Conservation (phyloP, 2,329 filamentous ascomycete genomes). For the Epichloe coenophiala region DNA sequence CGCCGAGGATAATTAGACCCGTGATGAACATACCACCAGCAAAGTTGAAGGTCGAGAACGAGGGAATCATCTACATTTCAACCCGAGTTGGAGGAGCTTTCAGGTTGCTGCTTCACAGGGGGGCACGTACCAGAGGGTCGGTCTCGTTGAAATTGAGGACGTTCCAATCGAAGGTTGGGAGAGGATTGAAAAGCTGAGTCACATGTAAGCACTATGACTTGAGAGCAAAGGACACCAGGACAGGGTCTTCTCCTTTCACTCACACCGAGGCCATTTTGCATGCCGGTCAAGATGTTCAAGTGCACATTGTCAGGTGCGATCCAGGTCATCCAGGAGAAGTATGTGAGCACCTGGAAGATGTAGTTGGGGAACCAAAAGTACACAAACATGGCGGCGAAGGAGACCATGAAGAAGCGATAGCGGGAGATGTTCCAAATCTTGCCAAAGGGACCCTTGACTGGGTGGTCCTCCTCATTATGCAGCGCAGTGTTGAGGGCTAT, state of each 20-base stretch:
- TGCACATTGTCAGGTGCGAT: slow-evolving; percentile 30
- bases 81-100: neutral
- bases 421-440: slow-evolving; percentile 27
- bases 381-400: slow-evolving; percentile 33
- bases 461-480: slow-evolving; percentile 25
- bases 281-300: slow-evolving; percentile 23
- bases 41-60: slow-evolving; percentile 23
- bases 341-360: slow-evolving; percentile 31
- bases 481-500: slow-evolving; percentile 36
- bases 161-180: slow-evolving; percentile 32
- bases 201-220: neutral
- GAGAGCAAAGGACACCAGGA: neutral
- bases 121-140: slow-evolving; percentile 18
- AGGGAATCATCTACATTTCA: slow-evolving; percentile 17
- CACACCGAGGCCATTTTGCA: slow-evolving; percentile 22
- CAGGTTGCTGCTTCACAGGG: too few relatives aligned
- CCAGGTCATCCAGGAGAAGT: slow-evolving; percentile 41
- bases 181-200: slow-evolving; percentile 19
- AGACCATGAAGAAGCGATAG: slow-evolving; percentile 31
- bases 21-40: slow-evolving; percentile 17
- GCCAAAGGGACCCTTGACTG: slow-evolving; percentile 16
- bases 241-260: neutral
- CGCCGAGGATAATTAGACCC: slow-evolving; percentile 15
- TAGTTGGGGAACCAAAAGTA: slow-evolving; percentile 43
- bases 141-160: slow-evolving; percentile 14